Base-by-base conservation (phyloP, 768 basidiomycete genomes). In the Mycena olivaceomarginata region DNA sequence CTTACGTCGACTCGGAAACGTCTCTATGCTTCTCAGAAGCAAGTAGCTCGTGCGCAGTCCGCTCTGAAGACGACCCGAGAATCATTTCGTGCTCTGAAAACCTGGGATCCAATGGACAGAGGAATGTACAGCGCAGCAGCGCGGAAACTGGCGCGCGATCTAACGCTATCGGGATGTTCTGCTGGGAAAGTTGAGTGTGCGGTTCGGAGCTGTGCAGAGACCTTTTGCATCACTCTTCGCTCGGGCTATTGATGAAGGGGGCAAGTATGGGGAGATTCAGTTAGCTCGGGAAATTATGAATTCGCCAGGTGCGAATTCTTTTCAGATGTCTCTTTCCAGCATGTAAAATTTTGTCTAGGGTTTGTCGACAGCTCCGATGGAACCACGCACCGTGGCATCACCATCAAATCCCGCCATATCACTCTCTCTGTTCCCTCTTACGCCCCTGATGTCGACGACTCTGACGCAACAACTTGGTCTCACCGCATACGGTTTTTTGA, bases 351-450 rank as follows among this genome's bases (percentile, higher is more conserved):
- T n/a, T 13, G n/a, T 2, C 0, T 59, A 82, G 81, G 80, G 2
- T 79, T 82, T 65, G 79, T 80, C 9, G 77, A 82, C 15, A 81
- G 80, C 51, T 79, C 79, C 31, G 80, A 85, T 53, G 82, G 84
- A 25, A 85, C 83, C 16, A 76, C 82, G 4, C 77, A 82, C 60
- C 77, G 79, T 48, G 80, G 81, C 48, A 74, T n/a, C n/a, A n/a
- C n/a, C n/a, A n/a, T n/a, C n/a, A n/a, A n/a, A n/a, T n/a, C n/a
- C n/a, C n/a, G 73, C 8, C 82, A 82, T 63, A 46, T 82, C 40
- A 82, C 80, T 1, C 72, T 80, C 6, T 39, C 46, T 13, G 67
- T 45, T 41, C 80, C 80, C 31, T 77, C 80, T 0, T 82, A 82
- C 43, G 65, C 48, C 2, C 75, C 76, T 1, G 73, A 67, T 11